Base-by-base conservation (phyloP, 352 stramenopile genomes). In the Achlya hypogyna region DNA sequence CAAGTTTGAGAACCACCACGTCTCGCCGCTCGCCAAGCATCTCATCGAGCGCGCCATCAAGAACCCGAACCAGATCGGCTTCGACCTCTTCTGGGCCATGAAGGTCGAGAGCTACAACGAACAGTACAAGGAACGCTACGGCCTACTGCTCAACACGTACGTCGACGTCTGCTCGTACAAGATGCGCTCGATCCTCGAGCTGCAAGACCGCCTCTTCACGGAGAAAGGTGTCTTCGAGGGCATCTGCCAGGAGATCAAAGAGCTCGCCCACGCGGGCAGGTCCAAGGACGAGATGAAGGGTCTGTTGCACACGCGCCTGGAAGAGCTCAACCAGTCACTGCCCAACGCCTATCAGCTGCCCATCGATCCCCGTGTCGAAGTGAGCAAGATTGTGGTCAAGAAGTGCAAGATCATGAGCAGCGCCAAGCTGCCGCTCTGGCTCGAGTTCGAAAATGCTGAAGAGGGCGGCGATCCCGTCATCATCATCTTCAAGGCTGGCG, bases 361-460 rank as follows among this genome's bases (percentile, higher is more conserved):
- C 12, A 84, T 95, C 64, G 86, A 94, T 58, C 86, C 86, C 67
- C 84, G 86, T 77, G 87, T 95, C 45, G 84, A 93, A 72, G 86
- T 95, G 40, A 76, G 84, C 10, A 89, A 86, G 47, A 93, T 96
- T 49, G 88, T 92, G 16, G 82, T 94, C 20, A 79, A 73, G 68
- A 95, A 96, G 64, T 96, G 85, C 53, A 86, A 86, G 27, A 86
- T 96, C 34, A 95, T 96, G 87, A 84, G 87, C 40, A 92, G 79
- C n/a, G 88, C 87, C n/a, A 95, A 96, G 71, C 88, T 93, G 72
- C 88, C 88, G 25, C 56, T 96, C 35, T 95, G 81, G 85, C 71
- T 96, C 8, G 81, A 92, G 51, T 95, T 95, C 78, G 82, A 96
- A 70, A 95, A 96, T 66, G 84, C 78, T 5, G 84, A 81, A 65